Percentiles rank a stretch among this genome's conserved stretches.
These are phyloP conservation scores for Chlamydomonas sp. DNA, from an alignment of 139 green algal species.

Conservation along the genomic window DNA sequence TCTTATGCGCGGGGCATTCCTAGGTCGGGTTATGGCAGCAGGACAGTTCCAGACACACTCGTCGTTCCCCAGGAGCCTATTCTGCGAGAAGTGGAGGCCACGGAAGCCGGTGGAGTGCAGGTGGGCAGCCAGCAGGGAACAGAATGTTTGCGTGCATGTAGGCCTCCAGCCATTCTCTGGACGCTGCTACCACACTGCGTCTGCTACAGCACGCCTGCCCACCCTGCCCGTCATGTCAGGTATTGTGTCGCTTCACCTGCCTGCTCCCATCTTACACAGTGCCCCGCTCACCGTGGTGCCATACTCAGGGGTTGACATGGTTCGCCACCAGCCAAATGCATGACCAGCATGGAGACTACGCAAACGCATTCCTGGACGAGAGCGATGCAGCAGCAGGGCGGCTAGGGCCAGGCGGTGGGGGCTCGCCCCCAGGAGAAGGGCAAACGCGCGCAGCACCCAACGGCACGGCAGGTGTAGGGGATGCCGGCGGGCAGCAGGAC, in stretches of 20 bases:
- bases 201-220: background rate
- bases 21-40: too few species aligned
- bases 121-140: background rate
- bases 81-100: background rate
- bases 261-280: background rate
- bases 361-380: constrained; percentile 23
- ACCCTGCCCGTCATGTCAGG: background rate
- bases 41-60: background rate
- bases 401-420: background rate
- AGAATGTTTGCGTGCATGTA: constrained; percentile 9
- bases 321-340: background rate
- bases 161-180: too few species aligned
- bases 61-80: background rate
- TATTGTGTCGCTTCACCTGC: background rate
- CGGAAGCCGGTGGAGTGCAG: background rate
- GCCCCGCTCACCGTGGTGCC: background rate
- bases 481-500: background rate
- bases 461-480: too few species aligned
- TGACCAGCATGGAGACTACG: constrained; percentile 25
- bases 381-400: too few species aligned
- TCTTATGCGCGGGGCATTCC: too few species aligned
- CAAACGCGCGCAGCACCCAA: too few species aligned
- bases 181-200: too few species aligned
- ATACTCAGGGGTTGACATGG: constrained; percentile 18
- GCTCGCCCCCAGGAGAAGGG: too few species aligned